These are phyloP conservation scores for Liquidambar formosana DNA, from an alignment of 164 flowering plant species.

Conservation along the genomic window DNA sequence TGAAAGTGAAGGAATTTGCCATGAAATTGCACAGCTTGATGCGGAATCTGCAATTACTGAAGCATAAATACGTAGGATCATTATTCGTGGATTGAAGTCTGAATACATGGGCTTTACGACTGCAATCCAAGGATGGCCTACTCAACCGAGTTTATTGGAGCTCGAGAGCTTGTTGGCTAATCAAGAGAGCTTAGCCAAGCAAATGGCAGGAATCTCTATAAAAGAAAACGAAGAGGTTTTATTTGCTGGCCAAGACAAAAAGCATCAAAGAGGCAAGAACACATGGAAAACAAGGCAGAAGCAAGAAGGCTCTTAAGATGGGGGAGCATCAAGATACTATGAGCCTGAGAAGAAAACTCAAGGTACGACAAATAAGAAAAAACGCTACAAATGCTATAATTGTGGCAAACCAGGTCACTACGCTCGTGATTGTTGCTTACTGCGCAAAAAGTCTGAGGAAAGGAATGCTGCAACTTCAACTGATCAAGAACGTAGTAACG, in stretches of 20 bases:
- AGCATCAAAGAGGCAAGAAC: neutral
- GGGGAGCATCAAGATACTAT: too few relatives aligned
- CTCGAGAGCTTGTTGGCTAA: constrained; percentile 9
- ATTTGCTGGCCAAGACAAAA: neutral
- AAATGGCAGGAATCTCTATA: constrained; percentile 11
- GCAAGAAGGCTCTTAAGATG: neutral
- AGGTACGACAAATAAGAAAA: too few relatives aligned
- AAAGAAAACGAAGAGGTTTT: constrained; percentile 16
- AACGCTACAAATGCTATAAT: neutral
- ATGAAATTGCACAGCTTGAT: constrained; percentile 11
- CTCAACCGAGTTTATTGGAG: constrained; percentile 12
- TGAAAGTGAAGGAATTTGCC: constrained; percentile 16
- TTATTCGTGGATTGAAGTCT: constrained; percentile 17
- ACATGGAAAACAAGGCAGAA: neutral
- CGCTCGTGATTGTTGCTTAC: constrained; percentile 5
- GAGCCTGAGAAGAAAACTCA: too few relatives aligned
- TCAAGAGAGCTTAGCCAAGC: constrained; percentile 24
- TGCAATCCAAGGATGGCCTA: constrained; percentile 15
- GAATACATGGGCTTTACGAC: constrained; percentile 11
- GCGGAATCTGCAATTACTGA: neutral
- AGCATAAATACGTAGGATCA: constrained; percentile 8
- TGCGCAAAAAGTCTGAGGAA: neutral
- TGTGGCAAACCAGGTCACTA: constrained; percentile 10
- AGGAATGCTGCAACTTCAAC: constrained; percentile 9
- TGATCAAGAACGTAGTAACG: neutral